A percentile compares a stretch with the other conserved stretches of the same genome.
Evolutionary conservation across 2,329 filamentous ascomycete species (phyloP).

Genomic region (Epichloe hybrida): DNA sequence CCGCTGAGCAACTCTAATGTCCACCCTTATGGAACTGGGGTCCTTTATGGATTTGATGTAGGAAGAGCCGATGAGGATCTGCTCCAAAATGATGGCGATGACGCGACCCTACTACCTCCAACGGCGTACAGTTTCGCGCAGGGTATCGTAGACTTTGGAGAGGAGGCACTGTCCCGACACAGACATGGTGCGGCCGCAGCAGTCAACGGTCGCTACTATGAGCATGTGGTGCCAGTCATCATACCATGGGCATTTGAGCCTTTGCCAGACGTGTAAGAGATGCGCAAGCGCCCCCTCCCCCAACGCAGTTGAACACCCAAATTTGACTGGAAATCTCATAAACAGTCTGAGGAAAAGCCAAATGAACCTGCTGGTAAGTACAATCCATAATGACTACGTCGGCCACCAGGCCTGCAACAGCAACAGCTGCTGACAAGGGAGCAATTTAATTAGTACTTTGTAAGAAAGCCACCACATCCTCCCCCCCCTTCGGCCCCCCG

Average conservation of each 20-base stretch:
- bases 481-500: neutral
- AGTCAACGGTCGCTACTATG: conserved; percentile 40
- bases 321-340: neutral
- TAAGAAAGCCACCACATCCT: conserved; percentile 14
- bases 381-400: neutral
- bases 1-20: neutral
- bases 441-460: conserved; percentile 29
- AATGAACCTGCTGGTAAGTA: conserved; percentile 56
- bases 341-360: conserved; percentile 40
- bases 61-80: neutral
- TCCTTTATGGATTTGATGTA: neutral
- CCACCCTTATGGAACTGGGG: neutral
- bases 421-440: neutral
- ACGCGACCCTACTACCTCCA: neutral
- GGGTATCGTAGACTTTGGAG: conserved; percentile 15
- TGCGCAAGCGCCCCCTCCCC: neutral
- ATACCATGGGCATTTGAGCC: conserved; percentile 35
- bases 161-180: neutral
- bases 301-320: neutral
- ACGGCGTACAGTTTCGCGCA: neutral
- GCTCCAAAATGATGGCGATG: neutral
- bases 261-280: conserved; percentile 27
- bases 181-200: neutral
- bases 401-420: neutral
- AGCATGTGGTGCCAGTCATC: conserved; percentile 51